Evolutionary conservation across 805 yeast species (phyloP).

Genomic region (Kodamaea lidongshanica): DNA sequence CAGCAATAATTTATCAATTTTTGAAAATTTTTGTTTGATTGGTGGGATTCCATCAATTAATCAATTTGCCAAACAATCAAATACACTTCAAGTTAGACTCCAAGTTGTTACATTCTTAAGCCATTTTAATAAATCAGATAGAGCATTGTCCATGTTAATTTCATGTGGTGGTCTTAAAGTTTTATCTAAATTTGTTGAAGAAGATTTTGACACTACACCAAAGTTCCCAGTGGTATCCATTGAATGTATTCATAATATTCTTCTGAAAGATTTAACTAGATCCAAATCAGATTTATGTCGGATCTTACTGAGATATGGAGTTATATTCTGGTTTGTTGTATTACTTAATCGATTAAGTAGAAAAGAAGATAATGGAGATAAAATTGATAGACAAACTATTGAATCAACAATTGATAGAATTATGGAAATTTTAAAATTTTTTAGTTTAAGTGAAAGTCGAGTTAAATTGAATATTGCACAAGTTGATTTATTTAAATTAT

Average conservation of each 20-base stretch:
- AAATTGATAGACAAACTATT: slow-evolving; percentile 4
- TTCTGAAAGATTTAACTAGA: slow-evolving; percentile 30
- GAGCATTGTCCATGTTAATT: slow-evolving; percentile 35
- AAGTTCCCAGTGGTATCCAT: slow-evolving; percentile 33
- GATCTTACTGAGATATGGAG: slow-evolving; percentile 37
- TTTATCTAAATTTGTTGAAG: slow-evolving; percentile 40
- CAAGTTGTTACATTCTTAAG: slow-evolving; percentile 35
- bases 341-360: slow-evolving; percentile 25
- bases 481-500: slow-evolving; percentile 33
- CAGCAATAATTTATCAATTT: slow-evolving; percentile 22
- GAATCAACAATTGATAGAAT: slow-evolving; percentile 21
- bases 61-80: slow-evolving; percentile 28
- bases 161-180: slow-evolving; percentile 43
- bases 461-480: slow-evolving; percentile 36
- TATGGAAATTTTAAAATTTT: slow-evolving; percentile 33
- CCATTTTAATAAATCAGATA: slow-evolving; percentile 27
- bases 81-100: slow-evolving; percentile 24
- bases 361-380: slow-evolving; percentile 12
- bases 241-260: slow-evolving; percentile 29
- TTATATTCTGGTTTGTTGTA: slow-evolving; percentile 39
- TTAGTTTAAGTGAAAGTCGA: slow-evolving; percentile 42
- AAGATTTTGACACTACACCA: slow-evolving; percentile 36
- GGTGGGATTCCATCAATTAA: slow-evolving; percentile 41
- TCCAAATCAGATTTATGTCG: slow-evolving; percentile 40
- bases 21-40: slow-evolving; percentile 37